Base-by-base conservation (phyloP, 306 rosid genomes). In the Prunus armeniaca region DNA sequence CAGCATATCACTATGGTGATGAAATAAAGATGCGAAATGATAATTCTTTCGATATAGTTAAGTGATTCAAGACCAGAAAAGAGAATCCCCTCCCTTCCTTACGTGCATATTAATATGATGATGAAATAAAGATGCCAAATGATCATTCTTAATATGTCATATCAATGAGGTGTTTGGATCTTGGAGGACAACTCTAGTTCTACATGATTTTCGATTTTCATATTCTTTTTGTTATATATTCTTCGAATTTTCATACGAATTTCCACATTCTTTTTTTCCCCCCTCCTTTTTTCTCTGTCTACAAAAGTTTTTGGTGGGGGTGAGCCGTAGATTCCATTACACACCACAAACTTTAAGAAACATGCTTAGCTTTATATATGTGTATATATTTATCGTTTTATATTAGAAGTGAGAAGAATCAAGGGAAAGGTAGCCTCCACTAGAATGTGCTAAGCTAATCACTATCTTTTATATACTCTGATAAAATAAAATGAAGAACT, bases 141-240 rank as follows among this genome's bases (percentile, higher is more conserved):
- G 43, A 38, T 38, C 43, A 7, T 38, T 38, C 9, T 38, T 38
- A 7, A 69, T 63, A 78, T 84, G 80, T 79, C 78, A 75, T 38
- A 43, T 77, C 68, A 30, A 14, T 47, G 63, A 70, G 55, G 83
- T 79, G 88, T 80, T 84, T 69, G 92, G 82, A 87, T 84, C 82
- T 91, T 69, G 65, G 85, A 87, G 82, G 83, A 87, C 89, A 89
- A 64, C 62, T 71, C 76, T 83, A 74, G 58, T 64, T 76, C 81
- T 68, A n/a, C 77, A 82, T 41, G 77, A 50, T 71, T 83, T 73
- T 81, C 82, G 72, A 64, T 50, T 55, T 56, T 12, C 25, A 8
- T 20, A 7, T 32, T 57, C 38, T 38, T 24, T 67, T 62, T 27
- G 6, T 28, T 32, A 34, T 34, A 34, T 34, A 47, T 10, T 52